Evolutionary conservation across 108 stramenopile genomes (phyloP).

Genomic region (Fragilaria crotonensis): DNA sequence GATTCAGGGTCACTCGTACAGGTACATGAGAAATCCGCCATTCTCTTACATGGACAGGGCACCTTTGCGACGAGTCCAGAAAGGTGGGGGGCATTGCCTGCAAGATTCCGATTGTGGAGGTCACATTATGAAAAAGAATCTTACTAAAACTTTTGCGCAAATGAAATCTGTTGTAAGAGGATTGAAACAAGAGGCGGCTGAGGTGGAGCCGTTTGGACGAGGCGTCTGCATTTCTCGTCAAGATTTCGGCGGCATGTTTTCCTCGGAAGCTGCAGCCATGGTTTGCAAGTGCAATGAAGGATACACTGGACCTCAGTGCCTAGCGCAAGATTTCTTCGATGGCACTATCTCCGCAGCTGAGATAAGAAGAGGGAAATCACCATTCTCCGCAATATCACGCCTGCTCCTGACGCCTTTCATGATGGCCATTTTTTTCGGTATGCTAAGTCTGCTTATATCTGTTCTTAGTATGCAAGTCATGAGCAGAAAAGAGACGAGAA

Average conservation of each 20-base stretch:
- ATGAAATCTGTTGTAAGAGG: neutral
- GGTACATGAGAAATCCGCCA: conserved; percentile 71
- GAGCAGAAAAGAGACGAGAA: neutral
- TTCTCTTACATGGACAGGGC: conserved; percentile 68
- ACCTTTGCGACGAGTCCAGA: conserved; percentile 53
- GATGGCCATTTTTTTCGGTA: conserved; percentile 4
- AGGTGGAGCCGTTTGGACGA: conserved; percentile 2
- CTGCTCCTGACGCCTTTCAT: conserved; percentile 21
- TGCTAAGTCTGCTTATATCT: neutral
- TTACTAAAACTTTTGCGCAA: conserved; percentile 16
- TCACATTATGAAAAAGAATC: conserved; percentile 20
- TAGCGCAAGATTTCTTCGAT: conserved; percentile 58
- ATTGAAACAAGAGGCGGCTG: neutral
- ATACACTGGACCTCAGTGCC: conserved; percentile 74
- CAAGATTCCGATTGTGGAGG: conserved; percentile 73
- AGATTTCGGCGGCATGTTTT: conserved; percentile 22
- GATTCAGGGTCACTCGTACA: conserved; percentile 81
- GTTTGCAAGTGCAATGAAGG: conserved; percentile 72
- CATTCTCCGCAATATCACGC: conserved; percentile 17
- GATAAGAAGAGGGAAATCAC: conserved; percentile 11
- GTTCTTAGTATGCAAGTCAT: neutral
- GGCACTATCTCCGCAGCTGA: conserved; percentile 49
- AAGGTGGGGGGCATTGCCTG: conserved; percentile 74
- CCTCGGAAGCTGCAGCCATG: conserved; percentile 2
- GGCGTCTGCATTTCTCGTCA: conserved; percentile 13